These are phyloP conservation scores for Aspergillus sp. DNA, from an alignment of 2,329 filamentous ascomycete species.

Conservation along the genomic window DNA sequence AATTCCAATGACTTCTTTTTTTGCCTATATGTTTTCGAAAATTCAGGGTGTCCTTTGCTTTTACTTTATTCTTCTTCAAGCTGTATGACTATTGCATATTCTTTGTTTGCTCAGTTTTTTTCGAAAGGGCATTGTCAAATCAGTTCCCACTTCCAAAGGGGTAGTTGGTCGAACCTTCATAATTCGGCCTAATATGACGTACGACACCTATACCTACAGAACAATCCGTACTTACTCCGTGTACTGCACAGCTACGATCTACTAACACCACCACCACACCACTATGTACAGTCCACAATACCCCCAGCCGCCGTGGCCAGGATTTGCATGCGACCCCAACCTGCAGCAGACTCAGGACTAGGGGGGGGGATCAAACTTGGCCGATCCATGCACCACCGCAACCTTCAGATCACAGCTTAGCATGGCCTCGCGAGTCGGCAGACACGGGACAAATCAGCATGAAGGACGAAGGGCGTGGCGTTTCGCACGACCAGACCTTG, in stretches of 20 bases:
- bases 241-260: too few relatives aligned
- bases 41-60: not conserved
- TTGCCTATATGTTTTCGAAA: not conserved
- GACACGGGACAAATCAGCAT: constrained; percentile 14
- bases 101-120: not conserved
- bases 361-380: constrained; percentile 10
- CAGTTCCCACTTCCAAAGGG: not conserved
- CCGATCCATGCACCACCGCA: constrained; percentile 22
- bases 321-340: not conserved
- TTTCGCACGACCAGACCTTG: not conserved
- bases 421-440: constrained; percentile 1
- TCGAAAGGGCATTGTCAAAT: not conserved
- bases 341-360: constrained; percentile 10
- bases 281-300: not conserved
- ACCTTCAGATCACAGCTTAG: constrained; percentile 24
- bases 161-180: not conserved
- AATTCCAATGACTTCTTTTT: constrained; percentile 11
- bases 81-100: not conserved
- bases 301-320: not conserved
- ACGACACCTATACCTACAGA: too few relatives aligned
- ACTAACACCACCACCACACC: too few relatives aligned
- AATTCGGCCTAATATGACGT: not conserved
- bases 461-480: not conserved
- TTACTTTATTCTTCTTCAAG: constrained; percentile 1
- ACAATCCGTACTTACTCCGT: too few relatives aligned